Evolutionary conservation across 2,329 filamentous ascomycete species (phyloP).

Genomic region (Fusarium ambrosium): DNA sequence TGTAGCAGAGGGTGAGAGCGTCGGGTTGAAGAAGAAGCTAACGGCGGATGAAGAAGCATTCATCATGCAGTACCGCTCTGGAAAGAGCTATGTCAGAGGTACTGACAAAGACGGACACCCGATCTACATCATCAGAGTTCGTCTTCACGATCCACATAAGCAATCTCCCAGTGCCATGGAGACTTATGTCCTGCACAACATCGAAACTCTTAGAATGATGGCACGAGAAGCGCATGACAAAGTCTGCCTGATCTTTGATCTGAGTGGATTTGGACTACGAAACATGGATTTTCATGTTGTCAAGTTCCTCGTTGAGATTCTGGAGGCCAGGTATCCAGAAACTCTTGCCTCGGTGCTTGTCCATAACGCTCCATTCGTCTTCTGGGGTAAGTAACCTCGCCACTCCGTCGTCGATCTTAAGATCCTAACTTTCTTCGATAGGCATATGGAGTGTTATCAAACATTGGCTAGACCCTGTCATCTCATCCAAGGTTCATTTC

Average conservation of each 20-base stretch:
- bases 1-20: conserved; percentile 51
- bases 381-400: conserved; percentile 57
- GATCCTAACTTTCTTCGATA: conserved; percentile 19
- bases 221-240: conserved; percentile 39
- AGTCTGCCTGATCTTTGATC: conserved; percentile 73
- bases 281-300: conserved; percentile 85
- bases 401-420: neutral
- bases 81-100: conserved; percentile 56
- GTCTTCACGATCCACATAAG: conserved; percentile 45
- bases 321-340: conserved; percentile 84
- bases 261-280: conserved; percentile 76
- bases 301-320: conserved; percentile 84
- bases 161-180: conserved; percentile 54
- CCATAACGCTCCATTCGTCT: conserved; percentile 82
- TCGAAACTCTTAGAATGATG: conserved; percentile 53
- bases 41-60: conserved; percentile 51
- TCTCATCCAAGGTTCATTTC: conserved; percentile 80
- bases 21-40: conserved; percentile 42
- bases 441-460: conserved; percentile 73
- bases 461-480: conserved; percentile 82
- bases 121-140: conserved; percentile 53
- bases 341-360: conserved; percentile 78
- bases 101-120: conserved; percentile 53
- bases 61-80: conserved; percentile 53
- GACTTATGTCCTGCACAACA: conserved; percentile 55